Conservation (phyloP, 139 green algal species). For the Desmodesmus armatus region DNA sequence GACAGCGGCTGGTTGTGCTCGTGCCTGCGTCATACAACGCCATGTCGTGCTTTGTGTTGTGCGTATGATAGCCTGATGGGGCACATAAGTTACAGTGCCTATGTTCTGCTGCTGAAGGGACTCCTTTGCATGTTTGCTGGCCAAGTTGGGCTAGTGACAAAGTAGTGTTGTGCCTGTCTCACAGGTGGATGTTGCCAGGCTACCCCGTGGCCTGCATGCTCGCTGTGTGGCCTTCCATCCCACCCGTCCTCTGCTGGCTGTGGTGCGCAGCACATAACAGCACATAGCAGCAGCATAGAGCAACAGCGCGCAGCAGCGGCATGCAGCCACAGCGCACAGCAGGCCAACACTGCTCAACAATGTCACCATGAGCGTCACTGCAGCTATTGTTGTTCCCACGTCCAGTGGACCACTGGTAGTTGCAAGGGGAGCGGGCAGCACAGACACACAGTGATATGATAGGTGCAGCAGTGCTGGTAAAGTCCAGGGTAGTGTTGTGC, state of each 20-base stretch:
- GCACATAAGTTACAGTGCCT: background rate
- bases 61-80: background rate
- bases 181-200: slow-evolving; percentile 36
- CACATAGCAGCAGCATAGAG: slow-evolving; percentile 23
- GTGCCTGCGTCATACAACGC: no score
- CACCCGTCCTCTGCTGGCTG: slow-evolving; percentile 48
- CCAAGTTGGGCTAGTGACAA: no score
- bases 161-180: background rate
- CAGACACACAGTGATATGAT: no score
- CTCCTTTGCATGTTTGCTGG: background rate
- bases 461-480: no score
- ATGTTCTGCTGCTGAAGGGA: background rate
- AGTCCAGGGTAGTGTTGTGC: no score
- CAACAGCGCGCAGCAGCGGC: background rate
- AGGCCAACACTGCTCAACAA: background rate
- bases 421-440: no score
- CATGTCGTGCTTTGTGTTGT: no score
- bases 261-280: slow-evolving; percentile 45
- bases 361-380: no score
- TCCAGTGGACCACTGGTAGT: no score
- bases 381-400: no score
- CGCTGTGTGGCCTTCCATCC: slow-evolving; percentile 57
- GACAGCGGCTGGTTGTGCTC: no score
- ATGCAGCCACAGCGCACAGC: background rate
- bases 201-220: slow-evolving; percentile 47